Evolutionary conservation across 1,284 basidiomycete species (phyloP), one percentile per base, ranked within the genome.

Genomic region (Ceratobasidium sp.): DNA sequence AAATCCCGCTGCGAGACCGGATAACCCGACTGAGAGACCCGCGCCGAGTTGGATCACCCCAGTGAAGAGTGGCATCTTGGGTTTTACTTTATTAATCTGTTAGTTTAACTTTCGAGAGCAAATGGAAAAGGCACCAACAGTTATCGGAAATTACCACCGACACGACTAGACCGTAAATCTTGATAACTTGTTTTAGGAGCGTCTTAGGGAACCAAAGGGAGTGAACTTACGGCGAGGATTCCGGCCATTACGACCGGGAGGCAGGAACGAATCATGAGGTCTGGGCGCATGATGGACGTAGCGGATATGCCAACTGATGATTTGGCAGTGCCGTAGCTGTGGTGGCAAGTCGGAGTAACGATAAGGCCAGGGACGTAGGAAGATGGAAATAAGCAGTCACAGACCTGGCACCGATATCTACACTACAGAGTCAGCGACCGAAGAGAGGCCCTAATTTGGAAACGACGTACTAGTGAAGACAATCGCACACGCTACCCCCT

Each of bases 181-280:
- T 23, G 2, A 23, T 23, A 46, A 33, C 13, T 16, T n/a, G 68
- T 46, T 8, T 29, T 14, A 36, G 9, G 1, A 70, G 9, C 21
- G 25, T 36, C 64, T 39, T 9, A 39, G 39, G 46, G 23, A 50
- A 49, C 47, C 41, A 56, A 56, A 9, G 14, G 16, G 56, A 46
- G 29, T 47, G 66, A 70, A 83, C 86, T 75, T 73, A 95, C 92
- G 77, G 90, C 94, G 80, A 97, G 95, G 82, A 99, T 98, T 94
- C 95, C 95, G 83, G 95, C 94, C 95, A 99, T 98, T 80, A 99
- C 90, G 78, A 98, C 95, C 66, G 96, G 96, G 73, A 98, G 89
- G 72, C 94, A 89, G 84, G 90, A 96, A 85, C 85, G 91, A 90
- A 95, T 94, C 89, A 95, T 93, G 74, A 93, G 83, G 83, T 95